Evolutionary conservation across 805 yeast genomes (phyloP), one percentile per base, ranked within the genome.

Genomic region (Ogataea zsoltii): DNA sequence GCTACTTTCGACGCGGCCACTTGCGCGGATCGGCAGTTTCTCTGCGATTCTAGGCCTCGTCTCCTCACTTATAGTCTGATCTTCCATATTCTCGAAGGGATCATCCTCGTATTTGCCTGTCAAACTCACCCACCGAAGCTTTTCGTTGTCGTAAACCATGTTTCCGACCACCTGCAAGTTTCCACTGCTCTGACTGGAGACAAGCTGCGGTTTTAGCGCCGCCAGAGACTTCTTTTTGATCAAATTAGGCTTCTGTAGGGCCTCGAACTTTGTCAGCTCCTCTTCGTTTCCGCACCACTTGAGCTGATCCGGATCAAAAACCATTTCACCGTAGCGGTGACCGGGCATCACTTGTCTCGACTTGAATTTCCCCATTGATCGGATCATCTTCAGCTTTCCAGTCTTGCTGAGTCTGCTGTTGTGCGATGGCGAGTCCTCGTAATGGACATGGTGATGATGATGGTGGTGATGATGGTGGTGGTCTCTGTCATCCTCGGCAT

Each of bases 281-380:
- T 70, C 73, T 32, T 83, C 85, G 54, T 83, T 82, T 3, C 88
- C 88, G 54, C 78, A 83, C 89, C 88, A 83, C 36, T 68, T 66
- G 52, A 69, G 69, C 38, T 71, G 67, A 13, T 62, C 62, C 1
- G 82, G 74, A 51, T 83, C 81, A 55, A 70, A 83, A 38, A 67
- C 69, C 82, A 83, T 80, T 31, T 68, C 67, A 3, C 70, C 69
- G 37, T 59, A 62, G 17, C 61, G 43, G 41, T 63, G 67, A 2
- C 62, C 67, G 4, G 62, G 58, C 33, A 61, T 45, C 6, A 56
- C 58, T 41, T 62, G 61, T 35, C 54, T 55, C 3, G 58, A 44
- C 33, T 51, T 53, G 17, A 51, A 55, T 26, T 51, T 58, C 4
- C 63, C 64, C 46, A 65, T 46, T 0, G 65, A 56, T 21, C 61